Evolutionary conservation across 108 stramenopile species (phyloP).

Genomic region (Chaetoceros muelleri): DNA sequence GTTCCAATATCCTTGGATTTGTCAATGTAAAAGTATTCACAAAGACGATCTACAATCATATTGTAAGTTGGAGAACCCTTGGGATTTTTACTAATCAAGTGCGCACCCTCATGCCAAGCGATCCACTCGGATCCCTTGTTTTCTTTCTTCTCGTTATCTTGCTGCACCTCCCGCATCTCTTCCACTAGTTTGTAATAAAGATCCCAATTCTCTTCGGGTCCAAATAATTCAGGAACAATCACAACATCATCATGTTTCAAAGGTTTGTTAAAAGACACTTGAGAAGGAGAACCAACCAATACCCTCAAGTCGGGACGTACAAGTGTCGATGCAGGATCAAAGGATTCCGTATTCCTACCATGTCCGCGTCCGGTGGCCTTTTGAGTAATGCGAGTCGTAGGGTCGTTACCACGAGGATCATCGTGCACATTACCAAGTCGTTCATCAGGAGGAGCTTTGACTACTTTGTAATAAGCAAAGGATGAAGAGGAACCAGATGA

Average conservation of each 20-base stretch:
- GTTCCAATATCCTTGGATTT: conserved; percentile 32
- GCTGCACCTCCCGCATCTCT: conserved; percentile 57
- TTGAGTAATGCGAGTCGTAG: conserved; percentile 36
- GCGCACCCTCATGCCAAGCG: conserved; percentile 77
- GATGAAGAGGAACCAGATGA: not conserved
- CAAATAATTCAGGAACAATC: conserved; percentile 82
- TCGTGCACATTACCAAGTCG: conserved; percentile 11
- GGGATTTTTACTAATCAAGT: conserved; percentile 69
- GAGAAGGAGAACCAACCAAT: conserved; percentile 19
- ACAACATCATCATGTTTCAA: conserved; percentile 82
- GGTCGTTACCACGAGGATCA: conserved; percentile 43
- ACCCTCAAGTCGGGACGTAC: conserved; percentile 66
- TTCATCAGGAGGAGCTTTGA: conserved; percentile 18
- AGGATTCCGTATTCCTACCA: conserved; percentile 58
- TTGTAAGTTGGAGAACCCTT: conserved; percentile 45
- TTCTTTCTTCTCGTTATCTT: conserved; percentile 2
- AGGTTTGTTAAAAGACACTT: conserved; percentile 13
- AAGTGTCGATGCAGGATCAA: conserved; percentile 62
- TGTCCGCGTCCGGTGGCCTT: conserved; percentile 30
- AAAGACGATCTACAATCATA: conserved; percentile 40
- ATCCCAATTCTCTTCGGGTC: conserved; percentile 52
- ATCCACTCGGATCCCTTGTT: conserved; percentile 46
- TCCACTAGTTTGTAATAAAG: conserved; percentile 66
- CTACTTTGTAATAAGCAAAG: not conserved
- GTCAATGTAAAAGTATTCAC: conserved; percentile 61